Conservation (phyloP, 192 early-diverging fungal genomes). For the Umbelopsis sp. region DNA sequence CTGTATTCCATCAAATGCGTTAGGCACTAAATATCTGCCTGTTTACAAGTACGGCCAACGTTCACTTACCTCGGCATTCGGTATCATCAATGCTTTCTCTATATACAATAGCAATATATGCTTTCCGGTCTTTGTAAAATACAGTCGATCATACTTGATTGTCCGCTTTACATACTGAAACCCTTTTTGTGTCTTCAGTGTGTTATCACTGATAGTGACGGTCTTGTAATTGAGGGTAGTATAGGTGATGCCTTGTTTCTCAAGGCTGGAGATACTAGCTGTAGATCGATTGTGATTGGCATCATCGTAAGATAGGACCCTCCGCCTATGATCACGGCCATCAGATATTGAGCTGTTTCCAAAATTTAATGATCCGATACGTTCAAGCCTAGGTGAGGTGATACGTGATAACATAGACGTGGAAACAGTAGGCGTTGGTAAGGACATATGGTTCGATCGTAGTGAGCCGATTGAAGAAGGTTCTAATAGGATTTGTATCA, state of each 20-base stretch:
- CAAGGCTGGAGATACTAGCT: not conserved
- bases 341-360: not conserved
- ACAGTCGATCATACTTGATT: not conserved
- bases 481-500: not conserved
- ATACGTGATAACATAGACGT: conserved; percentile 23
- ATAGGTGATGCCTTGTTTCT: conserved; percentile 15
- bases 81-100: not conserved
- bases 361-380: conserved; percentile 8
- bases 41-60: too few species aligned
- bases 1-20: not conserved
- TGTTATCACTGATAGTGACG: not conserved
- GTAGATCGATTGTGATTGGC: not conserved
- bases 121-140: conserved; percentile 7
- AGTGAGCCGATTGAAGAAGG: not conserved
- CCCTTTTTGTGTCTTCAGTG: conserved; percentile 5
- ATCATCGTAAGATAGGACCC: not conserved
- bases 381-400: conserved; percentile 17
- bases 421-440: not conserved
- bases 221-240: conserved; percentile 17
- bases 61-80: not conserved
- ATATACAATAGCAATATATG: conserved; percentile 18
- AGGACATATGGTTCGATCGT: not conserved
- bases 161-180: conserved; percentile 10
- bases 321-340: not conserved
- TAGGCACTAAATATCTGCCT: too few species aligned